Base-by-base conservation (phyloP, 768 basidiomycete species). In the Dictyophora rubrovolvata region DNA sequence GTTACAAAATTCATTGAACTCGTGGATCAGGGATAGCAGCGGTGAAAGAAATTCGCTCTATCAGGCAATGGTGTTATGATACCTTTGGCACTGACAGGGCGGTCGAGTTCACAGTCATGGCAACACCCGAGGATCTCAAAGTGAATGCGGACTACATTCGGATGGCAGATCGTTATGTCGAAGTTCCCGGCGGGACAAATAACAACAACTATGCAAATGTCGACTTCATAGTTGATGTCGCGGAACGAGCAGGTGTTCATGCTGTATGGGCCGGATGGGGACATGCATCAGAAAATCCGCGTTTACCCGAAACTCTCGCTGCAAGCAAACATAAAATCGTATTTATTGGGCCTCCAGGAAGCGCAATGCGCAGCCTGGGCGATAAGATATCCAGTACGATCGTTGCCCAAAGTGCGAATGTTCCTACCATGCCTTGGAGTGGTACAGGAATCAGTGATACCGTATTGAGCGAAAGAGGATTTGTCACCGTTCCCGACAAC, bases 221-320 rank as follows among this genome's bases (percentile, higher is more conserved):
- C 66, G 96, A 99, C 68, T 86, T 96, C 68, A 98, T 99, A 67
- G 90, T 98, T 60, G 96, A 99, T 69, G 85, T 99, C 59, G 96
- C 96, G 48, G 94, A 99, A 73, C 86, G 96, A 64, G 81, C 93
- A 20, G 96, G 93, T 34, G 96, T 98, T 1, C 96, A 99, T 68
- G 96, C 96, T 48, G 96, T 99, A 22, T 99, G 96, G 96, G 96
- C 96, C 36, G 96, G 96, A 59, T 99, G 96, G 96, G 96, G 96
- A 53, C 96, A 99, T 72, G 96, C 96, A 23, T 98, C 96, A 1
- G 96, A 99, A 72, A 99, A 99, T 72, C 96, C 96, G 0, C 85
- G 93, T 56, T 75, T 99, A 20, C 96, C 96, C 0, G 96, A 99
- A 71, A 88, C 87, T 61, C 82, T 99, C 47, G 84, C 88, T 34